Percentiles rank a stretch among this genome's conserved stretches.
Conservation (phyloP, 352 stramenopile species). For the Globisporangium cederbergense region DNA sequence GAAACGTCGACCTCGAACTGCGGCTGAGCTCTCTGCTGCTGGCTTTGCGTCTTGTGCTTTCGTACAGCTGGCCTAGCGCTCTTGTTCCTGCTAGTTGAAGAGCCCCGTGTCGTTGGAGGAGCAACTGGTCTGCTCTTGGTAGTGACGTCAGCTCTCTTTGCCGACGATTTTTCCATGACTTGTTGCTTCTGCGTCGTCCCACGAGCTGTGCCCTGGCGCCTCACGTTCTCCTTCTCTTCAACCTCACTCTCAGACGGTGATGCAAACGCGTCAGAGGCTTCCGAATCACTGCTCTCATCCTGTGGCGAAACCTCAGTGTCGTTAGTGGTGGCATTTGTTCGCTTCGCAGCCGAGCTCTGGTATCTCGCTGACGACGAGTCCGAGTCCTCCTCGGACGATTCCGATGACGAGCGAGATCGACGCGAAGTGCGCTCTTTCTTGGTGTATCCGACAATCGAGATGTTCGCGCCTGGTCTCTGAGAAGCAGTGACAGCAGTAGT, state of each 20-base stretch:
- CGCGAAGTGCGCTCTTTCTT: background rate
- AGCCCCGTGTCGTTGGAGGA: background rate
- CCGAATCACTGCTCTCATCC: background rate
- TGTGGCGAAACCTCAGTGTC: background rate
- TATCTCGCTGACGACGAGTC: slow-evolving; percentile 6
- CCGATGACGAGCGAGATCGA: slow-evolving; percentile 3
- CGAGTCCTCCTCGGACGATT: slow-evolving; percentile 5
- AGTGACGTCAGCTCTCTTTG: background rate
- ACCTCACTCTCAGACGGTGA: background rate
- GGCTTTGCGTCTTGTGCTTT: background rate
- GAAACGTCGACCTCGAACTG: background rate
- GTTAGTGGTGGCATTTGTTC: slow-evolving; percentile 3
- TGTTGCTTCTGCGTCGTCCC: slow-evolving; percentile 1
- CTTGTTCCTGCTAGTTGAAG: background rate
- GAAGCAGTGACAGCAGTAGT: background rate
- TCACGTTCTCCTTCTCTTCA: slow-evolving; percentile 15
- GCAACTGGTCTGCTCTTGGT: slow-evolving; percentile 7
- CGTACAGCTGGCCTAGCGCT: background rate
- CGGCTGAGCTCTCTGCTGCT: background rate
- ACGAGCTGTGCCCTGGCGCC: background rate
- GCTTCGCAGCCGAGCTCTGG: background rate
- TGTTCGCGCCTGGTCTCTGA: background rate
- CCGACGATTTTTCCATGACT: background rate
- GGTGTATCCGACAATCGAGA: slow-evolving; percentile 4
- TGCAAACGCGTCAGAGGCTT: background rate